Percentiles rank a stretch among this genome's conserved stretches.
Conservation (phyloP, 2,329 filamentous ascomycete genomes). For the Boeremia exigua region DNA sequence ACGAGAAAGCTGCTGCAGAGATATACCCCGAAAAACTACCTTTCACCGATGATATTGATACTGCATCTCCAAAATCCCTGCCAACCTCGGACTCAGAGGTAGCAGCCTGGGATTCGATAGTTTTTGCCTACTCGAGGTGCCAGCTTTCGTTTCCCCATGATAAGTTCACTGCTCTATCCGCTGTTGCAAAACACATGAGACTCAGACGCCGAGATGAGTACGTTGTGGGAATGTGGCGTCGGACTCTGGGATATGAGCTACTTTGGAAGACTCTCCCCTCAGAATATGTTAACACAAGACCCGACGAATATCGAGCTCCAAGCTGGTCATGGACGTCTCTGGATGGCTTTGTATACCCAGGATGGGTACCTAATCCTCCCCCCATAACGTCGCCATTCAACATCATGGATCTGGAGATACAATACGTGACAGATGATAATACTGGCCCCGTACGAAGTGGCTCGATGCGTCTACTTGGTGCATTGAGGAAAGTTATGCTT, state of each 20-base stretch:
- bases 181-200: slow-evolving; percentile 15
- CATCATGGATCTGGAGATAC: slow-evolving; percentile 11
- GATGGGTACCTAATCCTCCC: background rate
- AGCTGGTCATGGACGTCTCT: slow-evolving; percentile 23
- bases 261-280: background rate
- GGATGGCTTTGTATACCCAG: background rate
- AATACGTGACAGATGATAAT: slow-evolving; percentile 10
- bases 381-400: background rate
- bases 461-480: slow-evolving; percentile 12
- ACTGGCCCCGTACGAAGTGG: slow-evolving; percentile 14
- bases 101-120: too few relatives aligned
- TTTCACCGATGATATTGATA: too few relatives aligned
- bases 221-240: slow-evolving; percentile 20
- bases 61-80: too few relatives aligned
- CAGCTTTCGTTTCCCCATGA: slow-evolving; percentile 4
- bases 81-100: too few relatives aligned
- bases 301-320: slow-evolving; percentile 12
- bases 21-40: background rate
- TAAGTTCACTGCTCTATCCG: slow-evolving; percentile 19
- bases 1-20: slow-evolving; percentile 8
- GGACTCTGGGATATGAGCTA: background rate
- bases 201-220: slow-evolving; percentile 3
- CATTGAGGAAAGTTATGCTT: background rate
- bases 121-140: background rate
- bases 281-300: background rate